Percentiles rank a stretch among this genome's conserved stretches.
These are phyloP conservation scores for Fusarium sp. DNA, from an alignment of 2,329 filamentous ascomycete genomes.

Conservation along the genomic window DNA sequence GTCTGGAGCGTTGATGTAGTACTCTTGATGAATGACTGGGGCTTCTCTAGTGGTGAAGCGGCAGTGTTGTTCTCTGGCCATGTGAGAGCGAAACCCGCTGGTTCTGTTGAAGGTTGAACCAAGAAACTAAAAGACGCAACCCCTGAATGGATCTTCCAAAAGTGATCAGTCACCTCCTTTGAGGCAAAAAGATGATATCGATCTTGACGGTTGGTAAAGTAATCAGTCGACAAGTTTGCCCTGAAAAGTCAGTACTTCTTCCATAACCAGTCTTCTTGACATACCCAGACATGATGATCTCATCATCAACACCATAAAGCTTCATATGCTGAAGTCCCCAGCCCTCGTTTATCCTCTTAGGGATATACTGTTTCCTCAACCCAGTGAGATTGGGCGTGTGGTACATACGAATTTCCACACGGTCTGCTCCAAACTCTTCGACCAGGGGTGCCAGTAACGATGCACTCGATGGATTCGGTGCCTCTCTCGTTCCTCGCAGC, in stretches of 20 bases:
- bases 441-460: slow-evolving; percentile 89
- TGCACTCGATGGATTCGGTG: slow-evolving; percentile 85
- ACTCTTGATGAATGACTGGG: slow-evolving; percentile 74
- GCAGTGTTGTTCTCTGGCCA: slow-evolving; percentile 83
- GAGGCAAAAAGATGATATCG: slow-evolving; percentile 93
- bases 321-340: slow-evolving; percentile 99
- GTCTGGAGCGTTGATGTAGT: slow-evolving; percentile 75
- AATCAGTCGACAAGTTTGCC: slow-evolving; percentile 91
- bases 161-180: slow-evolving; percentile 83
- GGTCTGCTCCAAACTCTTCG: slow-evolving; percentile 81
- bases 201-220: slow-evolving; percentile 96
- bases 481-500: slow-evolving; percentile 89
- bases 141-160: slow-evolving; percentile 78
- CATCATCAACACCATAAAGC: slow-evolving; percentile 93
- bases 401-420: slow-evolving; percentile 96
- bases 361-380: slow-evolving; percentile 83
- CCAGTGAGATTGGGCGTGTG: slow-evolving; percentile 97
- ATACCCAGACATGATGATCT: slow-evolving; percentile 92
- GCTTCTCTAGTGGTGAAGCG: slow-evolving; percentile 78
- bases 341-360: slow-evolving; percentile 93
- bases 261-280: accelerated
- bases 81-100: slow-evolving; percentile 68
- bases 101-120: slow-evolving; percentile 70
- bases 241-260: slow-evolving; percentile 47
- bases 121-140: slow-evolving; percentile 86